phyloP scores from a whole-genome alignment of 2,329 filamentous ascomycete species.

The Fusarium mundagurra region DNA sequence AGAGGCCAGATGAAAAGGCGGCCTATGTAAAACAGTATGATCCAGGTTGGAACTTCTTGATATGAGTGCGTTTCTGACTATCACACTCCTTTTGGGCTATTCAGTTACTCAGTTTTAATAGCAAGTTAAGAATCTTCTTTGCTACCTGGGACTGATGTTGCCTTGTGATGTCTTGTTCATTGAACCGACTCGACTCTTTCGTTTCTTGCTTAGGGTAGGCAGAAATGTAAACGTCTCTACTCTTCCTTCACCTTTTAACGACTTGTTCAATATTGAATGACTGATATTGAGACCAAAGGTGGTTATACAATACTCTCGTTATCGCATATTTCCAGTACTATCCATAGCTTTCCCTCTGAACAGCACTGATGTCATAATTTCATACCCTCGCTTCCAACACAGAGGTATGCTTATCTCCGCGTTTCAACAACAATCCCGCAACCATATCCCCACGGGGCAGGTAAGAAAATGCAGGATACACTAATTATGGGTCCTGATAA shows the following conservation, averaged over 20 bases:
- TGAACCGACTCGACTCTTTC: neutral
- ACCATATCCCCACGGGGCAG: constrained; percentile 7
- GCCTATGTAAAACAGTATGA: neutral
- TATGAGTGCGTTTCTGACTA: neutral
- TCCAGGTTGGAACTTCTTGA: neutral
- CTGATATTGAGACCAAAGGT: too few species aligned
- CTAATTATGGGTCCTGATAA: neutral
- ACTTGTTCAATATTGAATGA: too few species aligned
- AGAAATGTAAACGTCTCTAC: neutral
- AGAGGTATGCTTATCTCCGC: neutral
- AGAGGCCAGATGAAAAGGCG: neutral
- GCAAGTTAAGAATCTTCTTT: neutral
- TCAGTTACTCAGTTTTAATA: too few species aligned
- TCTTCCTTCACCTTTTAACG: too few species aligned
- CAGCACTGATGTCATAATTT: neutral
- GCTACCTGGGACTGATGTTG: neutral
- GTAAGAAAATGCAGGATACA: neutral
- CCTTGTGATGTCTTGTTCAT: neutral
- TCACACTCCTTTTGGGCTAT: too few species aligned
- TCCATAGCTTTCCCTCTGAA: rapidly evolving
- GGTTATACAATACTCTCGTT: too few species aligned
- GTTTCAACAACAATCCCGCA: neutral
- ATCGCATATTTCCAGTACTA: too few species aligned
- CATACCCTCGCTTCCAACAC: neutral
- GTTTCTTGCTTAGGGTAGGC: neutral